These are phyloP conservation scores for Jacaranda mimosifolia DNA, from an alignment of 257 asterid species.

Conservation along the genomic window DNA sequence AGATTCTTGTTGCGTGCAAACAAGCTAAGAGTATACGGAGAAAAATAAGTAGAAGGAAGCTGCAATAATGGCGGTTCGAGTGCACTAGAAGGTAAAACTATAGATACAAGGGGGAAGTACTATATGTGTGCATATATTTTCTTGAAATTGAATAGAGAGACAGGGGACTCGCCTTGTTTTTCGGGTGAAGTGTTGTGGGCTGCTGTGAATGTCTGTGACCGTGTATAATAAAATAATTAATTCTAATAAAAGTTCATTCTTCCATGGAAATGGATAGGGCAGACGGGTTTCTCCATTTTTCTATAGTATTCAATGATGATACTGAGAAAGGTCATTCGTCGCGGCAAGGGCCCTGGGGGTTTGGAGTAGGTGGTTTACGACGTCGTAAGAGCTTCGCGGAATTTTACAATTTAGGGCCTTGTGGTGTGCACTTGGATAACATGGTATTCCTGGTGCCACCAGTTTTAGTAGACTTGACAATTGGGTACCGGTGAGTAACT, in stretches of 20 bases:
- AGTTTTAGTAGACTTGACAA: too few relatives aligned
- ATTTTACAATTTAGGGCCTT: background rate
- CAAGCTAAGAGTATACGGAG: constrained; percentile 30
- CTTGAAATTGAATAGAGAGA: background rate
- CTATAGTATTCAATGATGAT: constrained; percentile 19
- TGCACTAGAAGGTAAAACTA: background rate
- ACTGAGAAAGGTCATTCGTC: constrained; percentile 19
- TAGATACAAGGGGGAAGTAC: background rate
- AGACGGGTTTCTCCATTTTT: constrained; percentile 3
- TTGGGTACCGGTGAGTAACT: too few relatives aligned
- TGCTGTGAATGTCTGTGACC: background rate
- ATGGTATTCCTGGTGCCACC: constrained; percentile 26
- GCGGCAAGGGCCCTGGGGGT: constrained; percentile 25
- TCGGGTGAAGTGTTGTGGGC: background rate
- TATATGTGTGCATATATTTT: background rate
- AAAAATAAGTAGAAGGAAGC: background rate
- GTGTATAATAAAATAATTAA: background rate
- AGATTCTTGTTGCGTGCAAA: constrained; percentile 43
- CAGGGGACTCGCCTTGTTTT: background rate
- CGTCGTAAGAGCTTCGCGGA: constrained; percentile 26
- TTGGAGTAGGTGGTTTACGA: background rate
- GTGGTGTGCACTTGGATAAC: constrained; percentile 17
- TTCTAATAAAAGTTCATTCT: background rate
- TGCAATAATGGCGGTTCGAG: constrained; percentile 42
- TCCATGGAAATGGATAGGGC: constrained; percentile 34